Conservation (phyloP, 176 grass and related monocot species). For the Miscanthus lutarioriparius region DNA sequence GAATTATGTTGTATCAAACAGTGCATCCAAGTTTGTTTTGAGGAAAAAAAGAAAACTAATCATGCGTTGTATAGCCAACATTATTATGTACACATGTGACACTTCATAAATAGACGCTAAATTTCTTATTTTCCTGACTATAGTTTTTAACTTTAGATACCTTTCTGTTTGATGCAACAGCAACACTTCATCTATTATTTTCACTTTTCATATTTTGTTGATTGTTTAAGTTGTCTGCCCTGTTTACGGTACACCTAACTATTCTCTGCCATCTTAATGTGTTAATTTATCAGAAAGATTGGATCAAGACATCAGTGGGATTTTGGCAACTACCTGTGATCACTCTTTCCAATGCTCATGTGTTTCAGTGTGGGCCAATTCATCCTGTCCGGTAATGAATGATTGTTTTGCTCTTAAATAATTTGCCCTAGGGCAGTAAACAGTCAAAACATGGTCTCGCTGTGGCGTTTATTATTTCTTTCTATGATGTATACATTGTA, state of each 20-base stretch:
- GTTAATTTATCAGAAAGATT: slow-evolving; percentile 70
- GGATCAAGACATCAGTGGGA: slow-evolving; percentile 97
- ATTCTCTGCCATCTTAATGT: slow-evolving; percentile 7
- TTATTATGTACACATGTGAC: background rate
- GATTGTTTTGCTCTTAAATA: background rate
- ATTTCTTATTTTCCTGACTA: background rate
- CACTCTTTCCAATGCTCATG: slow-evolving; percentile 96
- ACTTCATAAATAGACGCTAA: background rate
- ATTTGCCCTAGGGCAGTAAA: background rate
- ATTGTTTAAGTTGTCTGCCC: slow-evolving; percentile 14
- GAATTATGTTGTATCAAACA: background rate
- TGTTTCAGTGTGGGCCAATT: slow-evolving; percentile 83
- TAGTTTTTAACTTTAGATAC: background rate
- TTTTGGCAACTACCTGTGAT: slow-evolving; percentile 90
- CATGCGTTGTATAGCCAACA: background rate
- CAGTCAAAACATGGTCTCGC: background rate
- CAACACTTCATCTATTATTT: background rate
- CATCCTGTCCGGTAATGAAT: slow-evolving; percentile 79
- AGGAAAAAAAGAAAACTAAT: background rate
- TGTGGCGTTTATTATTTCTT: background rate
- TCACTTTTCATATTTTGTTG: background rate
- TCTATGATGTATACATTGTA: background rate
- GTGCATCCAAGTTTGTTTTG: background rate
- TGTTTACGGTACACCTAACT: background rate
- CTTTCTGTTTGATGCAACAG: slow-evolving; percentile 1